Conservation (phyloP, 768 basidiomycete genomes). For the Boletales sp. region DNA sequence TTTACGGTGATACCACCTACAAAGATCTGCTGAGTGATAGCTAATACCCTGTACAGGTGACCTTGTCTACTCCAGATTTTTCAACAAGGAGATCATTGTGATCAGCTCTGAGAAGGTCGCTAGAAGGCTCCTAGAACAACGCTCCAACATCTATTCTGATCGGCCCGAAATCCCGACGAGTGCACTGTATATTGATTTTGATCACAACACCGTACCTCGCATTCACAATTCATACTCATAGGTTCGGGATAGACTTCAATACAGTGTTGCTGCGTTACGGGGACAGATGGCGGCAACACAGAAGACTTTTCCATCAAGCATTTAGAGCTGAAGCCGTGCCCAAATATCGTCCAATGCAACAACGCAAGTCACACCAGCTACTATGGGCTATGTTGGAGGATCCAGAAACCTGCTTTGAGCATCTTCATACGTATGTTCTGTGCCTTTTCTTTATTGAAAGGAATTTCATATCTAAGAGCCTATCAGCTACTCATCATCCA, state of each 20-base stretch:
- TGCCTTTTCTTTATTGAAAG: not conserved
- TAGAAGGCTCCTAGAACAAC: constrained; percentile 24
- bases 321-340: constrained; percentile 26
- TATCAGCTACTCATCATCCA: constrained; percentile 23
- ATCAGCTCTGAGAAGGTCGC: constrained; percentile 25
- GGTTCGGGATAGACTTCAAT: constrained; percentile 34
- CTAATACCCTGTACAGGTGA: constrained; percentile 17
- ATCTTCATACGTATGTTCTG: constrained; percentile 15
- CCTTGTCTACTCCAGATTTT: constrained; percentile 22
- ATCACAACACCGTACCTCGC: not conserved
- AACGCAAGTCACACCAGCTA: constrained; percentile 26
- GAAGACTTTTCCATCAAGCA: constrained; percentile 35
- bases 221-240: not conserved
- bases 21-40: not conserved
- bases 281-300: constrained; percentile 33
- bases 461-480: not conserved
- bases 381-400: constrained; percentile 25
- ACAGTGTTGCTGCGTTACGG: constrained; percentile 35
- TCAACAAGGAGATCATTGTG: constrained; percentile 24
- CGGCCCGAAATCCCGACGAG: constrained; percentile 24
- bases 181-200: constrained; percentile 13
- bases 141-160: constrained; percentile 30
- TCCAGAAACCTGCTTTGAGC: constrained; percentile 22
- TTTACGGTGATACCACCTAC: constrained; percentile 10
- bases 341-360: constrained; percentile 32